Evolutionary conservation across 129 eudicot species (phyloP).

Genomic region (Sambucus nigra): DNA sequence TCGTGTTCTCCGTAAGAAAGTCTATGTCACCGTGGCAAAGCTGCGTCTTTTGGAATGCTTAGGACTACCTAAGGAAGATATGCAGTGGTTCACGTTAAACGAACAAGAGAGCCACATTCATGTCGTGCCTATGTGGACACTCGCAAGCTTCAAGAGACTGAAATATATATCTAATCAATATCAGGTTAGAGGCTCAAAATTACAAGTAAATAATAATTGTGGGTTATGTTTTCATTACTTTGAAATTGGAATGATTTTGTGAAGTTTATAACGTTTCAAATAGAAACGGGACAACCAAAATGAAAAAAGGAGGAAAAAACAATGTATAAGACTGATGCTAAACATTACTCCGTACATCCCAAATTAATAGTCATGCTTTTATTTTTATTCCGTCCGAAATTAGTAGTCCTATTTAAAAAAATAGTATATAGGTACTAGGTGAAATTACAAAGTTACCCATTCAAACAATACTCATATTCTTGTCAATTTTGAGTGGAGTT

Average conservation of each 20-base stretch:
- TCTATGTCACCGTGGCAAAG: slow-evolving; percentile 69
- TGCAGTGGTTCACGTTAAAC: slow-evolving; percentile 78
- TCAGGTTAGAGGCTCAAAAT: slow-evolving; percentile 32
- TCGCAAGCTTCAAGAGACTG: slow-evolving; percentile 85
- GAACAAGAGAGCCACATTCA: slow-evolving; percentile 86
- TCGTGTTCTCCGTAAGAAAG: slow-evolving; percentile 68
- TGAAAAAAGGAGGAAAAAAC: no score
- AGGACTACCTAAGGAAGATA: slow-evolving; percentile 60
- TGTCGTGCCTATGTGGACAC: slow-evolving; percentile 96
- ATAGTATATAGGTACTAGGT: no score
- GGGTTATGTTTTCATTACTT: not conserved
- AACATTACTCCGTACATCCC: no score
- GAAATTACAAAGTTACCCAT: no score
- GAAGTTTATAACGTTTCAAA: not conserved
- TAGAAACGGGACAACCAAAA: no score
- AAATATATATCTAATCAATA: slow-evolving; percentile 66
- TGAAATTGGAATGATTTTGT: not conserved
- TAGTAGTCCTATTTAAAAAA: no score
- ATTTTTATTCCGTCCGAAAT: no score
- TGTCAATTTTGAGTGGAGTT: no score
- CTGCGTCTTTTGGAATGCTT: slow-evolving; percentile 74
- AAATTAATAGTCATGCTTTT: no score
- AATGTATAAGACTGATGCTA: no score
- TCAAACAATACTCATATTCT: no score
- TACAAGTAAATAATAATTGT: not conserved